phyloP scores from a whole-genome alignment of 2,329 filamentous ascomycete genomes.

The Diaporthe eres region DNA sequence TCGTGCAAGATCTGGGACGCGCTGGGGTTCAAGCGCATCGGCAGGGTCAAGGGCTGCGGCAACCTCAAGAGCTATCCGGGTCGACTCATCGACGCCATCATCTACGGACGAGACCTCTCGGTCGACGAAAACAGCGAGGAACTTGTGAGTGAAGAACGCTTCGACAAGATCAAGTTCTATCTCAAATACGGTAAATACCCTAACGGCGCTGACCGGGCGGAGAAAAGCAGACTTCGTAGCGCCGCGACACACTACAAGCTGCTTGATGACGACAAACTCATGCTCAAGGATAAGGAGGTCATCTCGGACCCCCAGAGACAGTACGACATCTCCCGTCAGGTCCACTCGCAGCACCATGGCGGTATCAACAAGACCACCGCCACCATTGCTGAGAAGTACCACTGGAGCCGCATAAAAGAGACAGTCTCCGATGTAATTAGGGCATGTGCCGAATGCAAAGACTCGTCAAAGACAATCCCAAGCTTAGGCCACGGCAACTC shows the following conservation, averaged over 20 bases:
- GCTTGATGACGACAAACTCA: constrained; percentile 81
- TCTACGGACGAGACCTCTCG: constrained; percentile 78
- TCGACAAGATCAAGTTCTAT: constrained; percentile 99
- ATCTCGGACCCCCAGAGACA: constrained; percentile 91
- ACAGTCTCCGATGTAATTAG: constrained; percentile 95
- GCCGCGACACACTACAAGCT: constrained; percentile 97
- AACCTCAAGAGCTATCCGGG: constrained; percentile 78
- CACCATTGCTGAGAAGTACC: constrained; percentile 91
- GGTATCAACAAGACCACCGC: constrained; percentile 99
- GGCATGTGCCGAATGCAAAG: constrained; percentile 91
- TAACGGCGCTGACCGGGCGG: constrained; percentile 90
- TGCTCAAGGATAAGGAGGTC: constrained; percentile 98
- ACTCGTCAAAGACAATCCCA: constrained; percentile 71
- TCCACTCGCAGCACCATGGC: constrained; percentile 83
- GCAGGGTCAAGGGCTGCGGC: constrained; percentile 81
- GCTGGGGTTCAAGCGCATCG: constrained; percentile 92
- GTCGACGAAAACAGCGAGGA: constrained; percentile 77
- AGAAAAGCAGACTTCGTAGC: constrained; percentile 94
- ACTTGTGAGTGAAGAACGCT: constrained; percentile 92
- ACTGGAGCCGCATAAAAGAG: constrained; percentile 98
- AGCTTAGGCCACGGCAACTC: constrained; percentile 22
- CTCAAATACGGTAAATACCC: constrained; percentile 96
- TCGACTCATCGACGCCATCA: constrained; percentile 81
- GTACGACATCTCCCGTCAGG: constrained; percentile 86
- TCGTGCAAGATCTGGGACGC: constrained; percentile 94